A percentile compares a stretch with the other conserved stretches of the same genome.
Conservation (phyloP, 495 filamentous ascomycete species). For the Bacidia gigantensis region DNA sequence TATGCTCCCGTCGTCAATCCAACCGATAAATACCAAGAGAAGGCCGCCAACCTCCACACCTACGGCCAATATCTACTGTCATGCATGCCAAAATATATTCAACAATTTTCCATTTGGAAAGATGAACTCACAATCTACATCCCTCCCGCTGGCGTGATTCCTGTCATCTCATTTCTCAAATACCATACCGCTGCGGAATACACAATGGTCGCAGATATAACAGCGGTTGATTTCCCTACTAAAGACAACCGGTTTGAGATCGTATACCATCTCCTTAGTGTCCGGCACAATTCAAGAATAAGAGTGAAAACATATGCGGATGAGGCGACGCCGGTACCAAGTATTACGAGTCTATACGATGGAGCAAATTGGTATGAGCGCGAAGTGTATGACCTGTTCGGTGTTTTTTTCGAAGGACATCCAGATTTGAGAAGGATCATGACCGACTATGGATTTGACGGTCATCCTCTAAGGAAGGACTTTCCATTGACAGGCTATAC, state of each 20-base stretch:
- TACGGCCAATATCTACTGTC: slow-evolving; percentile 97
- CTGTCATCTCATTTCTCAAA: slow-evolving; percentile 90
- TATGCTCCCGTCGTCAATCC: slow-evolving; percentile 79
- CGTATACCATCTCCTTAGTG: slow-evolving; percentile 92
- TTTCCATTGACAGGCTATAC: slow-evolving; percentile 98
- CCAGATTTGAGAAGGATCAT: slow-evolving; percentile 96
- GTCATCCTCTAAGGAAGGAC: slow-evolving; percentile 93
- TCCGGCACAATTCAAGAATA: slow-evolving; percentile 91
- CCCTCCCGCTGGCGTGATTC: slow-evolving; percentile 70
- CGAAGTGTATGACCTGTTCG: slow-evolving; percentile 95
- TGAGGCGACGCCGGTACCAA: slow-evolving; percentile 88
- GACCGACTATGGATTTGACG: slow-evolving; percentile 99
- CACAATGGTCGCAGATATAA: slow-evolving; percentile 85
- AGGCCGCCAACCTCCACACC: slow-evolving; percentile 70
- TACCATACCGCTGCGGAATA: slow-evolving; percentile 95
- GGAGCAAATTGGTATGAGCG: slow-evolving; percentile 98
- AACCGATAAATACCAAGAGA: slow-evolving; percentile 75
- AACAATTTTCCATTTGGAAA: slow-evolving; percentile 99
- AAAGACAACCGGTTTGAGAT: slow-evolving; percentile 91
- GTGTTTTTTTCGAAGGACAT: slow-evolving; percentile 90
- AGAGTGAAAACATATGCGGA: slow-evolving; percentile 98
- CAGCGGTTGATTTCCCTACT: slow-evolving; percentile 89
- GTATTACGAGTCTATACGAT: slow-evolving; percentile 71
- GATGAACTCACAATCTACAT: slow-evolving; percentile 95
- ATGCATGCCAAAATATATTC: slow-evolving; percentile 91